Evolutionary conservation across 2,329 filamentous ascomycete species (phyloP).

Genomic region (Apiospora phragmitis): DNA sequence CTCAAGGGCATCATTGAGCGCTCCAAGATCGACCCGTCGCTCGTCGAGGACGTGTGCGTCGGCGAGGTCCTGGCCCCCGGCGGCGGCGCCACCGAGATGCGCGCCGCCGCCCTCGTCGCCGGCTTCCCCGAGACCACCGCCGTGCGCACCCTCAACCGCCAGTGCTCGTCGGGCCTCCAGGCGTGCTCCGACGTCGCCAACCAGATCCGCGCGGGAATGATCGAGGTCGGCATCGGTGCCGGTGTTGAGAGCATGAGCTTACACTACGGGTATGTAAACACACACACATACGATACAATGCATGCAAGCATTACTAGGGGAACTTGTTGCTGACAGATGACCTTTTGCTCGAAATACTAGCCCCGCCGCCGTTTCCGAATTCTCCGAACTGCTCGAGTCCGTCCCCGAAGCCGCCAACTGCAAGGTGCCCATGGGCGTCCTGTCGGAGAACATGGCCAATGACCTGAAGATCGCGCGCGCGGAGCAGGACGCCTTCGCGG

Average conservation of each 20-base stretch:
- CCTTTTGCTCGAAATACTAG: slow-evolving; percentile 38
- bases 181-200: slow-evolving; percentile 94
- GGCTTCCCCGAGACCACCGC: slow-evolving; percentile 85
- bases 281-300: not conserved
- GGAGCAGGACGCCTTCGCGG: slow-evolving; percentile 89
- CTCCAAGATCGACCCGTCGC: slow-evolving; percentile 81
- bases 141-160: slow-evolving; percentile 87
- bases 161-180: slow-evolving; percentile 92
- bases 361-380: slow-evolving; percentile 84
- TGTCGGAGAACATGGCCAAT: slow-evolving; percentile 94
- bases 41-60: slow-evolving; percentile 91
- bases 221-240: slow-evolving; percentile 89
- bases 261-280: slow-evolving; percentile 82
- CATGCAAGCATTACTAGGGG: not conserved
- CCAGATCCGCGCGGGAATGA: slow-evolving; percentile 88
- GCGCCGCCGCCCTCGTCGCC: slow-evolving; percentile 84
- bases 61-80: slow-evolving; percentile 90
- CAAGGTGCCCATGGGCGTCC: slow-evolving; percentile 94
- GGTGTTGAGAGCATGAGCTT: slow-evolving; percentile 95
- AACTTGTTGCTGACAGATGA: not conserved
- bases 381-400: slow-evolving; percentile 83
- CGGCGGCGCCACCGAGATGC: slow-evolving; percentile 95
- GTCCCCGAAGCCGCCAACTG: slow-evolving; percentile 87
- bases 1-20: slow-evolving; percentile 80
- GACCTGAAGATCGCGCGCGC: slow-evolving; percentile 71